Conservation (phyloP, 805 yeast genomes). For the Myxozyma neglecta region DNA sequence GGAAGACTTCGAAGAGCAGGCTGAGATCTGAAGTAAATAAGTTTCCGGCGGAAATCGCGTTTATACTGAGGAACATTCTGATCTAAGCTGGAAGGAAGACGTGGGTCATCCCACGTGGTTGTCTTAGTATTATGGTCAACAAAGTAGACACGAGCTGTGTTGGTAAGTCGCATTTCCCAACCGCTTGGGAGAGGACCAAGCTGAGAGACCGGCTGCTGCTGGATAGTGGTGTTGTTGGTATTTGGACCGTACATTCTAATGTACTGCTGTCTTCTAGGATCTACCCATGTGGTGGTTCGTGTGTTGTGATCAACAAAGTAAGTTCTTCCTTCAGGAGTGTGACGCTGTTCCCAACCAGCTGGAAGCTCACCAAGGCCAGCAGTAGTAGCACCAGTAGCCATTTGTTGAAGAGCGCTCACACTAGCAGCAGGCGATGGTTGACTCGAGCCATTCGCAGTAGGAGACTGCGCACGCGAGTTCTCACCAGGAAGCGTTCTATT, state of each 20-base stretch:
- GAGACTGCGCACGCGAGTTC: slow-evolving; percentile 40
- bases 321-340: slow-evolving; percentile 97
- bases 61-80: slow-evolving; percentile 99
- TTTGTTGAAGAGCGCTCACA: slow-evolving; percentile 44
- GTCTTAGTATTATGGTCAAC: slow-evolving; percentile 99
- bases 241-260: slow-evolving; percentile 81
- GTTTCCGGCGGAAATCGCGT: slow-evolving; percentile 97
- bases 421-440: slow-evolving; percentile 17
- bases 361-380: slow-evolving; percentile 97
- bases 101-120: slow-evolving; percentile 99
- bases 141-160: slow-evolving; percentile 96
- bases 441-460: slow-evolving; percentile 10
- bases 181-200: slow-evolving; percentile 98
- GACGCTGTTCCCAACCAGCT: slow-evolving; percentile 98
- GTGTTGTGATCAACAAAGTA: slow-evolving; percentile 98
- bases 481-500: slow-evolving; percentile 84
- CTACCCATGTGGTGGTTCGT: slow-evolving; percentile 99
- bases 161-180: slow-evolving; percentile 99
- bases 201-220: slow-evolving; percentile 97
- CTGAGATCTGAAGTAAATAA: slow-evolving; percentile 95
- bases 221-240: slow-evolving; percentile 74
- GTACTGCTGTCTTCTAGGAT: slow-evolving; percentile 98
- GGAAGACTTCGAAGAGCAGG: slow-evolving; percentile 96
- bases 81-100: slow-evolving; percentile 94
- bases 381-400: slow-evolving; percentile 83